Conservation (phyloP, 306 rosid species). For the Trichosanthes cucumerina region DNA sequence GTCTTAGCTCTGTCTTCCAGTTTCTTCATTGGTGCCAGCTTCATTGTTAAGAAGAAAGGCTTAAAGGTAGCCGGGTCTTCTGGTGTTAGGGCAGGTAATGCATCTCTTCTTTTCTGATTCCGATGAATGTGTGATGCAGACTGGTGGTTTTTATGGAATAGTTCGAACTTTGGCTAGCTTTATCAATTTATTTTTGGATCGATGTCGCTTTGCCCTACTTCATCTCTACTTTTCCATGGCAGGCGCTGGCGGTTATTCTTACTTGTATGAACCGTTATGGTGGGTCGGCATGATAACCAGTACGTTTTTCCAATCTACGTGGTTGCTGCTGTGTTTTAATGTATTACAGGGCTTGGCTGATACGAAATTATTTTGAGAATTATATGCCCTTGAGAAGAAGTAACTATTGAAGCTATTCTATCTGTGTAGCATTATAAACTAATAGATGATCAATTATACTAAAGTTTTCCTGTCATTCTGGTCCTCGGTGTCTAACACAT, state of each 20-base stretch:
- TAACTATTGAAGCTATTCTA: background rate
- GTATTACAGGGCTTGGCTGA: background rate
- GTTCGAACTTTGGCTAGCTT: background rate
- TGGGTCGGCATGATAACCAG: conserved; percentile 61
- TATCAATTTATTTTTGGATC: background rate
- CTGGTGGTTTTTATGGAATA: background rate
- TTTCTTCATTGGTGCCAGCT: conserved; percentile 25
- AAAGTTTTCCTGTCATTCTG: background rate
- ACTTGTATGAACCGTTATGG: conserved; percentile 52
- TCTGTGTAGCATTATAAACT: background rate
- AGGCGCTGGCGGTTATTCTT: conserved; percentile 56
- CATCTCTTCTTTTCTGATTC: background rate
- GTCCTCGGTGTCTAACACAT: background rate
- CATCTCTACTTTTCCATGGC: conserved; percentile 6
- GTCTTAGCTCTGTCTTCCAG: conserved; percentile 21
- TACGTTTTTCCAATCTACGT: conserved; percentile 16
- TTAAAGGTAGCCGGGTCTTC: conserved; percentile 17
- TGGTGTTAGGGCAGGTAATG: conserved; percentile 19
- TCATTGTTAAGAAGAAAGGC: conserved; percentile 26
- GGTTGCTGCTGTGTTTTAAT: background rate
- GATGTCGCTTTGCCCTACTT: background rate
- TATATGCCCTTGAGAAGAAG: background rate
- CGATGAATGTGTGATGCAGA: background rate
- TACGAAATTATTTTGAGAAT: background rate
- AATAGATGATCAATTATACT: background rate